These are phyloP conservation scores for Plasmodium malariae DNA, from an alignment of 169 alveolate genomes.

Conservation along the genomic window DNA sequence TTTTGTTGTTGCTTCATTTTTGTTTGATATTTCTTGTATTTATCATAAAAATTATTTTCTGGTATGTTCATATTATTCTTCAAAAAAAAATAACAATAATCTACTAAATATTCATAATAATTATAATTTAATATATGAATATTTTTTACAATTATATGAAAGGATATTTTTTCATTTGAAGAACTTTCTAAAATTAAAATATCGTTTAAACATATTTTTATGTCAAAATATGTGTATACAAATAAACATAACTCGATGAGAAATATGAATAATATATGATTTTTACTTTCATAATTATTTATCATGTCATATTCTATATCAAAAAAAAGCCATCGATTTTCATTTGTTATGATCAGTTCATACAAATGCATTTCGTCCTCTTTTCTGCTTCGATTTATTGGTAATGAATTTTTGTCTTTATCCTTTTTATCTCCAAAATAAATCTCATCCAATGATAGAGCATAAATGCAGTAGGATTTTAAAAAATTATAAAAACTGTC, in stretches of 20 bases:
- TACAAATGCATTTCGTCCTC: constrained; percentile 48
- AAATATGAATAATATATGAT: constrained; percentile 48
- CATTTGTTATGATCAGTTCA: constrained; percentile 59
- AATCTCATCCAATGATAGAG: constrained; percentile 40
- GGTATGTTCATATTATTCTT: constrained; percentile 9
- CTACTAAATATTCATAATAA: constrained; percentile 70
- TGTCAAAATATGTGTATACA: constrained; percentile 23
- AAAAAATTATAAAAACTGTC: constrained; percentile 43
- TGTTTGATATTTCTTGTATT: constrained; percentile 46
- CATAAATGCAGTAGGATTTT: constrained; percentile 52
- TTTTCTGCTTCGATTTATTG: not conserved
- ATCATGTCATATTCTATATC: constrained; percentile 67
- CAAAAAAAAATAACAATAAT: constrained; percentile 58
- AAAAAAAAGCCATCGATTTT: constrained; percentile 73
- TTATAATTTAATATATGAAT: constrained; percentile 42
- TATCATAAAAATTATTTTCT: constrained; percentile 39
- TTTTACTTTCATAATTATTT: constrained; percentile 31
- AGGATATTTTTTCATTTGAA: constrained; percentile 56
- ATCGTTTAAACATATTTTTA: constrained; percentile 69
- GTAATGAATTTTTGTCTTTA: not conserved
- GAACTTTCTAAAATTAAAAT: constrained; percentile 72
- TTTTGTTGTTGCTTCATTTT: constrained; percentile 4
- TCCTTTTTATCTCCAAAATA: constrained; percentile 18
- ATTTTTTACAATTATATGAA: constrained; percentile 75
- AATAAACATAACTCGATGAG: constrained; percentile 63